phyloP scores from a whole-genome alignment of 2,329 filamentous ascomycete species.

The Neonectria neomacrospora region DNA sequence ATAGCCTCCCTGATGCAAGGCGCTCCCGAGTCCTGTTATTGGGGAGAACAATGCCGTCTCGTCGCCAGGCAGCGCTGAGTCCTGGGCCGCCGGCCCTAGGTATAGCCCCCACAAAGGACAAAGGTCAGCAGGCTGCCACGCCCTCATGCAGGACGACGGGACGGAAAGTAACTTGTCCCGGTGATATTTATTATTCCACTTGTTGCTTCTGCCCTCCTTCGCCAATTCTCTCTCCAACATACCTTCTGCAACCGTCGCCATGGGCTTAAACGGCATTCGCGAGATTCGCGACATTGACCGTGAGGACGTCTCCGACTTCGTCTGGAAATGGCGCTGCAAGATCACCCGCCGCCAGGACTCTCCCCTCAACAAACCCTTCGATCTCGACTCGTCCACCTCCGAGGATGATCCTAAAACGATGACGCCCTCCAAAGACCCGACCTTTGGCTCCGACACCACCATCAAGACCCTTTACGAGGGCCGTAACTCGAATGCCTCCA shows the following conservation, averaged over 20 bases:
- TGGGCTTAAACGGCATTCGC: conserved; percentile 24
- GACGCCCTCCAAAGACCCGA: conserved; percentile 37
- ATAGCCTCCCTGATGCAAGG: neutral
- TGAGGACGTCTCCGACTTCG: conserved; percentile 43
- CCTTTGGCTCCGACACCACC: conserved; percentile 45
- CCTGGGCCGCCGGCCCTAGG: neutral
- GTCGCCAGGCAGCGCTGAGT: conserved; percentile 1
- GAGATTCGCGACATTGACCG: conserved; percentile 32
- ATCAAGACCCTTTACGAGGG: conserved; percentile 57
- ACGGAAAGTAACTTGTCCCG: neutral
- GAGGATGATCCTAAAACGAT: conserved; percentile 26
- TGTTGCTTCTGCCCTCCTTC: neutral
- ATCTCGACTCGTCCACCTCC: conserved; percentile 31
- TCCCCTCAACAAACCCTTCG: conserved; percentile 30
- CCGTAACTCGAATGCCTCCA: conserved; percentile 33
- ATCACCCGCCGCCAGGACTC: conserved; percentile 39
- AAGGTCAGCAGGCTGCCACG: neutral
- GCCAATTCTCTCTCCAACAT: conserved; percentile 1
- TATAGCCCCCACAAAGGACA: neutral
- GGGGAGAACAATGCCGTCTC: neutral
- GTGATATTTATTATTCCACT: neutral
- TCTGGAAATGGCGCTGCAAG: conserved; percentile 50
- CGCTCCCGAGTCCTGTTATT: neutral
- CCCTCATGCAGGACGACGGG: neutral
- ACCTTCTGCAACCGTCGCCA: conserved; percentile 10